Evolutionary conservation across 1,139 yeast species (phyloP), one percentile per base, ranked within the genome.

Genomic region (Candida buenavistaensis): DNA sequence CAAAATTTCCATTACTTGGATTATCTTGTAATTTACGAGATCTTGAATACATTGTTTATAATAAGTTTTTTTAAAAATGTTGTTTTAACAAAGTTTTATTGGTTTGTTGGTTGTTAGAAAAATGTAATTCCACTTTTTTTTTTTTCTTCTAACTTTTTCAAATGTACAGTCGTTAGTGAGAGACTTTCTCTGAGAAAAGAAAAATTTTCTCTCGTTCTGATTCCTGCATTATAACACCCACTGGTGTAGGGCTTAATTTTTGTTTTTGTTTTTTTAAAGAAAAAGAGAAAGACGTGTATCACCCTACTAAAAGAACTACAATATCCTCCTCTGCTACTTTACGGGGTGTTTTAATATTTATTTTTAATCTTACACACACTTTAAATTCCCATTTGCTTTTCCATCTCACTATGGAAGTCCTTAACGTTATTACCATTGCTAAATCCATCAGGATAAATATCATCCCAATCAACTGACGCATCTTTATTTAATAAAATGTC

Each of bases 381-480:
- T n/a, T 30, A 80, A 36, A 82, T 66, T 28, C 84, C 82, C 68
- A 83, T 64, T 40, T 70, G 71, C 52, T 65, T 73, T 56, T 85
- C 94, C 69, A 88, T 70, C 48, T 83, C 90, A 19, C 78, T 56
- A 55, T 87, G 96, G 64, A 82, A 72, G 46, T 78, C 84, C 44
- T 51, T 52, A 14, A 60, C 68, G 31, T 56, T 52, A 25, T 54
- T 51, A 1, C 69, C 70, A 28, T 58, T 50, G 35, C 70, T 78
- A 28, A 72, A 58, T n/a, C 73, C 78, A 38, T 67, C 67, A 34
- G 75, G 69, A 59, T 89, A 92, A 14, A 92, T 72, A 54, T 94
- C 98, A 54, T 92, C 97, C 97, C 97, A 92, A 49, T 88, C 96
- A 30, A 92, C 64, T 10, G 76, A 62, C 14, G 81, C 61, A 44